Evolutionary conservation across 2,329 filamentous ascomycete species (phyloP), one percentile per base, ranked within the genome.

Genomic region (Fusarium bactridioides): DNA sequence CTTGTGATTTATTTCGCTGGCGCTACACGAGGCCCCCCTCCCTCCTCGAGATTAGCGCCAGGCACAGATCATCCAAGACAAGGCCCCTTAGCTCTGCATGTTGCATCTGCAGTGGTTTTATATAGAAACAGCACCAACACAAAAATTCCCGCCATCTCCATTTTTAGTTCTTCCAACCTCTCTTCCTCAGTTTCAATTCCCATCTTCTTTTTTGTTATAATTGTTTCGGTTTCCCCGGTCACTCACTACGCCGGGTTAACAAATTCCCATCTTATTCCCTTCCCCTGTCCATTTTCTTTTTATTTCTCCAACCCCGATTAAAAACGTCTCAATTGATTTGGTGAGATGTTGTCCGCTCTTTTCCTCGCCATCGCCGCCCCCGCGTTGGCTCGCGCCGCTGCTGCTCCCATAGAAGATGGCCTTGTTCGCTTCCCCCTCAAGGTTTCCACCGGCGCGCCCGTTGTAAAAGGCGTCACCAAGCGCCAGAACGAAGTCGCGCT

Each of bases 291-390:
- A 5, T 15, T 45, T 47, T 47, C 31, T 7, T 23, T 21, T n/a
- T 31, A 50, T 35, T 25, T 44, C 29, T 29, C 10, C 44, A n/a
- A 8, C 3, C 25, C 51, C 44, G 19, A 54, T 64, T 37, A 7
- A 44, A 43, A 23, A 15, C 25, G 12, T 41, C 62, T 60, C 31
- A 60, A 72, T 53, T 69, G 47, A 25, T 37, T 37, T 18, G 38
- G 12, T 33, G 54, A 53, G 29, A 81, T 82, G 79, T 69, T 79
- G 67, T 78, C 76, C 72, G 47, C 78, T 76, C 67, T 80, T 64
- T 75, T 80, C 11, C 72, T 80, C 44, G 74, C 76, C 64, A 74
- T 74, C 21, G 61, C 79, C 53, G 74, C 77, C 50, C 80, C 79
- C 54, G 74, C 78, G 40, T 59, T 76, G 37, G 78, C 76, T 23